Conservation (phyloP, 495 filamentous ascomycete species). For the Hyaloscypha hepaticicola region DNA sequence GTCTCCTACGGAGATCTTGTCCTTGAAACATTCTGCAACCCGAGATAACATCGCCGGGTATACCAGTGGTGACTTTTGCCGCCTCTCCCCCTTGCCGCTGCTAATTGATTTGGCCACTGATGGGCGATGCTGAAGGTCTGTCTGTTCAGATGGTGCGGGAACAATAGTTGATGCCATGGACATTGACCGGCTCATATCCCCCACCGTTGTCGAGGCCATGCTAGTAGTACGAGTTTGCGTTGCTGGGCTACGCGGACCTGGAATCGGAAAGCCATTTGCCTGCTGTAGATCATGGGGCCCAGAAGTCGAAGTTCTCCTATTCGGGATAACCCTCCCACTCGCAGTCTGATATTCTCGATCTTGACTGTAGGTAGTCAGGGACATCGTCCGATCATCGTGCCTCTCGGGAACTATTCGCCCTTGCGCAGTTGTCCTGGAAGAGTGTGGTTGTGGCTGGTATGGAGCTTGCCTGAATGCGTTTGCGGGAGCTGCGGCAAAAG, state of each 20-base stretch:
- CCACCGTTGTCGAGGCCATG: slow-evolving; percentile 49
- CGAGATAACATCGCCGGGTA: slow-evolving; percentile 90
- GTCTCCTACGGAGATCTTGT: slow-evolving; percentile 77
- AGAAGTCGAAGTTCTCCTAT: slow-evolving; percentile 42
- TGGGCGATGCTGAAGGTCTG: slow-evolving; percentile 43
- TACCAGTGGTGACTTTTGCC: slow-evolving; percentile 64
- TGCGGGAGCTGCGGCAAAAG: slow-evolving; percentile 61
- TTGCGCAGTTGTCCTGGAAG: slow-evolving; percentile 81
- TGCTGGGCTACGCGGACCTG: slow-evolving; percentile 25
- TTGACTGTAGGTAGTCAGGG: slow-evolving; percentile 80
- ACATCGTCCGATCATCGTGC: slow-evolving; percentile 93
- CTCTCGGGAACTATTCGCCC: slow-evolving; percentile 88
- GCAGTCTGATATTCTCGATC: slow-evolving; percentile 77
- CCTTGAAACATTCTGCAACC: slow-evolving; percentile 87
- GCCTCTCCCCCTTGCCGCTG: slow-evolving; percentile 32
- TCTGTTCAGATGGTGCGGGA: slow-evolving; percentile 39
- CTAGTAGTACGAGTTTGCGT: slow-evolving; percentile 44
- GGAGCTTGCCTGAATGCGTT: slow-evolving; percentile 74
- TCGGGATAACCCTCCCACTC: slow-evolving; percentile 85
- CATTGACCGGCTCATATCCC: slow-evolving; percentile 58
- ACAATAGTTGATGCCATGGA: slow-evolving; percentile 83
- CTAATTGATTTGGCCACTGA: slow-evolving; percentile 37
- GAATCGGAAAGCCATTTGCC: slow-evolving; percentile 22
- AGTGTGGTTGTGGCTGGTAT: slow-evolving; percentile 54
- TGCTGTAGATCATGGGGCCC: slow-evolving; percentile 20